Evolutionary conservation across 2,329 filamentous ascomycete species (phyloP), one percentile per base, ranked within the genome.

Genomic region (Xylariales sp.): DNA sequence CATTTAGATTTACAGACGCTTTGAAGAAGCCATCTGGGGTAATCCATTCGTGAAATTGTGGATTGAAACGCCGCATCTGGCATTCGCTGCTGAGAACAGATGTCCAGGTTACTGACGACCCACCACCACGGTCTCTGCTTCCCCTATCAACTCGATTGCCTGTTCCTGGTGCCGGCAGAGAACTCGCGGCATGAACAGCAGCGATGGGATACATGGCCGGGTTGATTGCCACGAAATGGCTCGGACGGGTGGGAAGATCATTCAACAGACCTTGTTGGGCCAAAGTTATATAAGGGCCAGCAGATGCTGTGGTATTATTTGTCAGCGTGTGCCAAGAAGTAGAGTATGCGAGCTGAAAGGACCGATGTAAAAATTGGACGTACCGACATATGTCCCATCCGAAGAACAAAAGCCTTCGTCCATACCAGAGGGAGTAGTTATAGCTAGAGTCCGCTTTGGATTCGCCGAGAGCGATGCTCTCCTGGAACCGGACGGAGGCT

Each of bases 31-130:
- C 40, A 13, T 45, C 27, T 3, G 7, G 17, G 7, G 30, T 40
- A 5, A 30, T 17, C 40, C 40, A 45, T 32, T 52, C 51, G 3
- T 21, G 27, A 34, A 50, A 59, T 18, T 46, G 30, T 1, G 54
- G 55, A 24, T 57, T 59, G 40, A 57, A 59, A 13, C 40, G 29
- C 2, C 54, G 47, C 21, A 45, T 42, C 42, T 59, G 54, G 33
- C 54, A 59, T 29, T 53, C 49, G 2, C 23, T 23, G 42, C 40
- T 50, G 5, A 49, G 35, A 13, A 42, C 29, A 20, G 21, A 19
- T 32, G n/a, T 38, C 19, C 17, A 30, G 27, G 8, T 17, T 17
- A 32, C 13, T 23, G 15, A 17, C 16, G 19, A 15, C 11, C 13
- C 34, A 14, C 38, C 35, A 13, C 12, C 30, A 31, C 15, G n/a